These are phyloP conservation scores for Xylariales sp. DNA, from an alignment of 2,329 filamentous ascomycete genomes.

Conservation along the genomic window DNA sequence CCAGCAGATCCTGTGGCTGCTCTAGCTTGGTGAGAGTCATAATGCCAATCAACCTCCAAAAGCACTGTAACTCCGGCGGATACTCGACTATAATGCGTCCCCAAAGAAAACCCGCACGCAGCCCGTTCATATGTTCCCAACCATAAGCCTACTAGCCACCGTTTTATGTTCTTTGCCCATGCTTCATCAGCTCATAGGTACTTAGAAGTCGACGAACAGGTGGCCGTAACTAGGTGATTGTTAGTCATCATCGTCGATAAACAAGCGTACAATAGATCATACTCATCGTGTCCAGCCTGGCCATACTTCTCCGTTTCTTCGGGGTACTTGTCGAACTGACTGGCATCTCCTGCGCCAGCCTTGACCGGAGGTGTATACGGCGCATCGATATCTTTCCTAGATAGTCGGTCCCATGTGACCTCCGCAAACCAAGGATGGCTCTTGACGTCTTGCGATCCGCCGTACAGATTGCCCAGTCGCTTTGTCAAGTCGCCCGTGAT, in stretches of 20 bases:
- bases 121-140: not conserved
- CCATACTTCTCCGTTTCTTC: constrained; percentile 96
- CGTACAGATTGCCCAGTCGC: constrained; percentile 88
- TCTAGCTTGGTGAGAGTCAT: not conserved
- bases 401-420: constrained; percentile 93
- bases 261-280: too few relatives aligned
- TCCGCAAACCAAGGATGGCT: constrained; percentile 94
- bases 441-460: constrained; percentile 88
- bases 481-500: constrained; percentile 96
- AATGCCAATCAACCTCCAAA: not conserved
- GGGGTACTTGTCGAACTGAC: constrained; percentile 96
- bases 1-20: not conserved
- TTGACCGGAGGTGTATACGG: constrained; percentile 96
- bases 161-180: not conserved
- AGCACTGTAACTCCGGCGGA: not conserved
- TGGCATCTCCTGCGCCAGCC: constrained; percentile 89
- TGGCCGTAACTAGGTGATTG: constrained; percentile 58
- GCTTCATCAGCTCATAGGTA: not conserved
- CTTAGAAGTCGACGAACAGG: constrained; percentile 70
- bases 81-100: constrained; percentile 3
- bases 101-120: not conserved
- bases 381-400: constrained; percentile 95
- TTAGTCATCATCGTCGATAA: not conserved
- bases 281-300: constrained; percentile 75
- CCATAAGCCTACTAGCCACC: too few relatives aligned